Conservation (phyloP, 495 filamentous ascomycete species). For the Bryoglossum gracile region DNA sequence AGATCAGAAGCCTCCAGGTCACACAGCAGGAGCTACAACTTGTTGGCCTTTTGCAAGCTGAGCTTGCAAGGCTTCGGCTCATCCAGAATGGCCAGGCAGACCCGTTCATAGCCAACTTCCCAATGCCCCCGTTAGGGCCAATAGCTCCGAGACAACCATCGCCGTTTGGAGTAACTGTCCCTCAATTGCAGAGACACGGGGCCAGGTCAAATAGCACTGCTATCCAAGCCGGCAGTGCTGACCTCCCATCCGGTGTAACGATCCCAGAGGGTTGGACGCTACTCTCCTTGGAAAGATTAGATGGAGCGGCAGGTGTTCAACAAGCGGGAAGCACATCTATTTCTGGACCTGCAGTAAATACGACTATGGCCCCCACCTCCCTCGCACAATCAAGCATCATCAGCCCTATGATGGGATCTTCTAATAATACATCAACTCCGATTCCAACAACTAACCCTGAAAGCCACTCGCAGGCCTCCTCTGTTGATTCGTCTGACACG, state of each 20-base stretch:
- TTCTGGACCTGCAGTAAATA: slow-evolving; percentile 13
- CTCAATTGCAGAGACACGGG: slow-evolving; percentile 33
- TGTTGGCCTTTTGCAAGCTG: slow-evolving; percentile 51
- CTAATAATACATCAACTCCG: slow-evolving; percentile 22
- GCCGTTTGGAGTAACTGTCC: slow-evolving; percentile 9
- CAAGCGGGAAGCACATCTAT: slow-evolving; percentile 3
- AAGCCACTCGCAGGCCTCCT: slow-evolving; percentile 17
- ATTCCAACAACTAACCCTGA: slow-evolving; percentile 15
- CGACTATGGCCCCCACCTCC: slow-evolving; percentile 22
- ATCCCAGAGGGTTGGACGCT: slow-evolving; percentile 74
- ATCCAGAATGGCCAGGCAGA: slow-evolving; percentile 23
- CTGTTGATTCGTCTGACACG: slow-evolving; percentile 21
- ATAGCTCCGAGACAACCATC: slow-evolving; percentile 12
- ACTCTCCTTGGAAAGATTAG: slow-evolving; percentile 55
- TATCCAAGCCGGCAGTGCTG: slow-evolving; percentile 56
- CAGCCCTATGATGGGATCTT: slow-evolving; percentile 19
- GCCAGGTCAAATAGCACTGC: slow-evolving; percentile 34
- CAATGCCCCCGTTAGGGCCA: slow-evolving; percentile 27
- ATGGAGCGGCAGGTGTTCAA: slow-evolving; percentile 26
- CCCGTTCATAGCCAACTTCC: slow-evolving; percentile 26
- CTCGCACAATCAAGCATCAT: slow-evolving; percentile 12
- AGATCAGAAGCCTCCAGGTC: slow-evolving; percentile 48
- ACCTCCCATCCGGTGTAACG: slow-evolving; percentile 63
- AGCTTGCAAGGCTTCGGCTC: slow-evolving; percentile 54
- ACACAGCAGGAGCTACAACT: slow-evolving; percentile 49